Percentiles rank a stretch among this genome's conserved stretches.
Evolutionary conservation across 495 filamentous ascomycete species (phyloP).

Genomic region (Podospora didyma): DNA sequence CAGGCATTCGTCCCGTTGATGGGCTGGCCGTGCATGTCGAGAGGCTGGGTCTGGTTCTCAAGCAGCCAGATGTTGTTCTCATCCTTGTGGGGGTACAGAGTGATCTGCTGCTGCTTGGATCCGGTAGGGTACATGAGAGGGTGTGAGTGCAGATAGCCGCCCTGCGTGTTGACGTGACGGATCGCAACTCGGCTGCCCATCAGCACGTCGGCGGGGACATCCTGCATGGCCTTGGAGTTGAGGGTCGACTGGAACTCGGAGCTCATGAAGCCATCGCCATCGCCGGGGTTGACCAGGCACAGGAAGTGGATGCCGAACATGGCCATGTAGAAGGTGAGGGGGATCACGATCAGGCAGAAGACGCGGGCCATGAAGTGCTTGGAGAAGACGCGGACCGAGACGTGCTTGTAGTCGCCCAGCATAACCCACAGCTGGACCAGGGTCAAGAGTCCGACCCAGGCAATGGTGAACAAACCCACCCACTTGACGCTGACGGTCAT

Average conservation of each 20-base stretch:
- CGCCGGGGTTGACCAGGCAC: conserved; percentile 88
- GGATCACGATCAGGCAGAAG: conserved; percentile 91
- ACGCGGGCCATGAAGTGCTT: conserved; percentile 91
- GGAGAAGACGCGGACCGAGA: conserved; percentile 81
- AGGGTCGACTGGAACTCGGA: conserved; percentile 97
- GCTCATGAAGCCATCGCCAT: conserved; percentile 99
- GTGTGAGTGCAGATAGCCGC: conserved; percentile 96
- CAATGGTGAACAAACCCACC: conserved; percentile 98
- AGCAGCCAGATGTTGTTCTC: conserved; percentile 93
- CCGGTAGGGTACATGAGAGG: conserved; percentile 95
- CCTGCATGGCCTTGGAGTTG: conserved; percentile 93
- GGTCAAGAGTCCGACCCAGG: conserved; percentile 93
- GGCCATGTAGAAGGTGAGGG: conserved; percentile 82
- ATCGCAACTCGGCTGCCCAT: conserved; percentile 82
- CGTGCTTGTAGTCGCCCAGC: conserved; percentile 79
- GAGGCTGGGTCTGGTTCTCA: conserved; percentile 93
- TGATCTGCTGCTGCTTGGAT: conserved; percentile 98
- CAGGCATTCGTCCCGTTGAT: conserved; percentile 79
- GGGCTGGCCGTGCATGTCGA: conserved; percentile 66
- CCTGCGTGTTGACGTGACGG: conserved; percentile 93
- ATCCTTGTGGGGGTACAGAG: conserved; percentile 97
- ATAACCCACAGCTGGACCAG: conserved; percentile 90
- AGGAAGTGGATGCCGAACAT: conserved; percentile 97
- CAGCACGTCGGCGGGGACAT: conserved; percentile 86
- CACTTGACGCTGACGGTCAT: conserved; percentile 96